Evolutionary conservation across 1,284 basidiomycete genomes (phyloP), one percentile per base, ranked within the genome.

Genomic region (Naganishia cerealis): DNA sequence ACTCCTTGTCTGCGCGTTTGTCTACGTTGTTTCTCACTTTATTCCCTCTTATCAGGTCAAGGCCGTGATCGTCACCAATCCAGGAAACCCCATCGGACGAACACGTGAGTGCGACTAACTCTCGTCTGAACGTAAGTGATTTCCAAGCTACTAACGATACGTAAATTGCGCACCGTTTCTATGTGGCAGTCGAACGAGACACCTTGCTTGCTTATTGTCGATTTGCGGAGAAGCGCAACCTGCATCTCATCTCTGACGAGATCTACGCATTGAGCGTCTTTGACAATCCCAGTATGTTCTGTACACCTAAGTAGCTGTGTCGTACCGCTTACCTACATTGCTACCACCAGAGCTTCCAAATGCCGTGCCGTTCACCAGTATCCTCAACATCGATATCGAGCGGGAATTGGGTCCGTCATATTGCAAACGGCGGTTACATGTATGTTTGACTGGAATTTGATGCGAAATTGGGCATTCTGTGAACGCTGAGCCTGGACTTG

Each of bases 201-300:
- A 80, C 80, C 1, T 75, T 83, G 0, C 71, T 82, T 9, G 81
- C 74, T 10, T 83, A 82, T 69, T 77, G 76, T 48, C 73, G 72
- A 4, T 81, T 83, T 69, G 82, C 81, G 65, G 78, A 83, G 68
- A 75, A 78, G 67, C 77, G 78, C 66, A 78, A 81, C 70, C 71
- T 83, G 8, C 82, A 80, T 67, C 74, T 82, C 24, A 77, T 83
- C n/a, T 76, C 73, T 1, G 81, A 82, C 71, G 81, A 82, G 73
- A 82, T 83, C 53, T 83, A 83, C 73, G 80, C 78, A 18, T 71
- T 82, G 71, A 80, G 79, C 67, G 72, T 78, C 33, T 82, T 77
- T 69, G 71, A 79, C 36, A 76, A 77, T 58, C 57, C 71, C 3
- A 61, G 76, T 76, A 62, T 57, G 77, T 71, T 10, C 57, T 38